Evolutionary conservation across 2,329 filamentous ascomycete genomes (phyloP).

Genomic region (Drechslera avenae): DNA sequence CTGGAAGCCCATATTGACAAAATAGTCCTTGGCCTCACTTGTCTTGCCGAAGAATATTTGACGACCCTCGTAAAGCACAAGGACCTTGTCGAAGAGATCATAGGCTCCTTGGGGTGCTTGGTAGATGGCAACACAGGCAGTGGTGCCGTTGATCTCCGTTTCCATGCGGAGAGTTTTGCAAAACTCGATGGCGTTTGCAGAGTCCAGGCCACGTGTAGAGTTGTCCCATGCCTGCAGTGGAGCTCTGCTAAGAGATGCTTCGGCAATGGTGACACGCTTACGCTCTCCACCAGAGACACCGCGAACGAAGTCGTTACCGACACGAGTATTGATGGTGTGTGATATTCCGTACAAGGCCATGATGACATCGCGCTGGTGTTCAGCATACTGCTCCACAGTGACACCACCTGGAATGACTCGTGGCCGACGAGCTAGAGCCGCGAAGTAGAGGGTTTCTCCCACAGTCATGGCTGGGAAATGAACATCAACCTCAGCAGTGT

Average conservation of each 20-base stretch:
- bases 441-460: slow-evolving; percentile 79
- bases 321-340: slow-evolving; percentile 73
- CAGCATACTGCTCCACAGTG: slow-evolving; percentile 59
- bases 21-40: slow-evolving; percentile 69
- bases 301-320: slow-evolving; percentile 76
- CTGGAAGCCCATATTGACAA: slow-evolving; percentile 72
- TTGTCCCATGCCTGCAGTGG: slow-evolving; percentile 78
- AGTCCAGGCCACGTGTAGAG: slow-evolving; percentile 74
- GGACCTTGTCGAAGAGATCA: slow-evolving; percentile 71
- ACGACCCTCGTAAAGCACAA: slow-evolving; percentile 69
- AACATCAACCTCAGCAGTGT: slow-evolving; percentile 82
- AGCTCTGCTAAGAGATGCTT: slow-evolving; percentile 70
- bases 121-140: slow-evolving; percentile 74
- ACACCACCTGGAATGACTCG: slow-evolving; percentile 65
- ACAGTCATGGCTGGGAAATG: slow-evolving; percentile 80
- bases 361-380: slow-evolving; percentile 64
- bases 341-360: slow-evolving; percentile 72
- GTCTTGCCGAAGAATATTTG: slow-evolving; percentile 74
- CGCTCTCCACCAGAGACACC: slow-evolving; percentile 77
- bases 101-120: slow-evolving; percentile 72
- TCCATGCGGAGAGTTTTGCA: slow-evolving; percentile 71
- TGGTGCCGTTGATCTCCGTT: slow-evolving; percentile 69
- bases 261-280: slow-evolving; percentile 82
- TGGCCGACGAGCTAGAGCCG: slow-evolving; percentile 71
- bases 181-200: slow-evolving; percentile 76